Evolutionary conservation across 345 rosid genomes (phyloP).

Genomic region (Raphanus sativus): DNA sequence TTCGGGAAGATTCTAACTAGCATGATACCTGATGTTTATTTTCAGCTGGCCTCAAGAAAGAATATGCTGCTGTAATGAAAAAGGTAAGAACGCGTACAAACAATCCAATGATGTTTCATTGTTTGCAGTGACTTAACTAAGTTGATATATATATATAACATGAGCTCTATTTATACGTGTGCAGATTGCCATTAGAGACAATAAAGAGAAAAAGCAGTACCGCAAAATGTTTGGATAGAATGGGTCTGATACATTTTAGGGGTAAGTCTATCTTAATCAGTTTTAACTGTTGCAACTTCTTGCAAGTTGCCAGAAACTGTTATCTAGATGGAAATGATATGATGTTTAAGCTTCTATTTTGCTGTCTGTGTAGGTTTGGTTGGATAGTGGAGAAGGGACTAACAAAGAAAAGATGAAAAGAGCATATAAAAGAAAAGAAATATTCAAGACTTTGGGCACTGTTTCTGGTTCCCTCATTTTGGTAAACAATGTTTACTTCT

Average conservation of each 20-base stretch:
- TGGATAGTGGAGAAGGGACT: slow-evolving; percentile 40
- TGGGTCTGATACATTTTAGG: slow-evolving; percentile 19
- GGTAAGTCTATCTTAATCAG: slow-evolving; percentile 22
- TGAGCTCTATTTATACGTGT: slow-evolving; percentile 13
- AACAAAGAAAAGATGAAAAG: slow-evolving; percentile 33
- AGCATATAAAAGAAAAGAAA: slow-evolving; percentile 22
- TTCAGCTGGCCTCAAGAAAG: slow-evolving; percentile 85
- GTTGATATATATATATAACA: background rate
- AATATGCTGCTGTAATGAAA: slow-evolving; percentile 73
- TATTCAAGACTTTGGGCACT: slow-evolving; percentile 12
- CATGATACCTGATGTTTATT: slow-evolving; percentile 10
- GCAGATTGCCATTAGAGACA: slow-evolving; percentile 67
- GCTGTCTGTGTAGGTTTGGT: slow-evolving; percentile 29
- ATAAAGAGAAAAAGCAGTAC: slow-evolving; percentile 66
- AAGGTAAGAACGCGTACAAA: slow-evolving; percentile 51
- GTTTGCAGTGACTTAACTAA: background rate
- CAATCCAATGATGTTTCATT: background rate
- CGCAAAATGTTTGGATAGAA: slow-evolving; percentile 69
- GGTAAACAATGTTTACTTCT: slow-evolving; percentile 31
- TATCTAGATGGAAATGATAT: background rate
- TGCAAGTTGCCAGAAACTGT: background rate
- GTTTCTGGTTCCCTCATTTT: slow-evolving; percentile 31
- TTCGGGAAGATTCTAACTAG: slow-evolving; percentile 6
- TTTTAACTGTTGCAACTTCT: background rate
- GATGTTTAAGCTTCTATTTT: background rate